Evolutionary conservation across 2,329 filamentous ascomycete species (phyloP), one percentile per base, ranked within the genome.

Genomic region (Penicillium palitans): DNA sequence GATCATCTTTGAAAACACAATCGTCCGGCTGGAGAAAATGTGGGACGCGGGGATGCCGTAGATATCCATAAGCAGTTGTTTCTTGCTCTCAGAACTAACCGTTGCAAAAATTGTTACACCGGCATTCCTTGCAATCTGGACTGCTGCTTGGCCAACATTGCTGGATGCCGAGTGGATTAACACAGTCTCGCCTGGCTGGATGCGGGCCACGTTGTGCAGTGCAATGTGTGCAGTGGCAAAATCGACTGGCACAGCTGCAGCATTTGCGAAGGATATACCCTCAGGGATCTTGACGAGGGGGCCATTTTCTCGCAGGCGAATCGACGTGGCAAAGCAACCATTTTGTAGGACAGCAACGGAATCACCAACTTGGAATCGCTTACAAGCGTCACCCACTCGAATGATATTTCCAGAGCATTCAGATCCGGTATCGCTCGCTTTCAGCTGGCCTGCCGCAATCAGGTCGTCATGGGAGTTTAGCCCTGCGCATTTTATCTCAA

Each of bases 381-480:
- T 51, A 6, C 44, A 52, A 4, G 53, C 52, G 27, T 47, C 29
- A 2, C 61, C 64, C 12, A 60, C 39, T 4, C 35, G 62, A 25
- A 10, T 55, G 33, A 62, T 52, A 46, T 51, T n/a, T 17, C 58
- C 58, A 6, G 49, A 29, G 27, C 53, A 49, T 39, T 60, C 52
- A n/a, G 19, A 37, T 41, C 56, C 59, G 9, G 41, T 41, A 8
- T 52, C 15, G 3, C 21, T 50, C 5, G n/a, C 31, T 4, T 47
- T 50, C 31, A 51, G n/a, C 15, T 47, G 42, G 3, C 45, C 68
- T 65, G 31, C 62, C 39, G 72, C 71, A 75, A 57, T 55, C 8
- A 60, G 37, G 6, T 74, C 71, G 75, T 6, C 74, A 70, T 10
- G 72, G 66, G 5, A 78, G 58, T 12, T 65, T 57, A 12, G 70